These are phyloP conservation scores for Stellera chamaejasme DNA, from an alignment of 345 rosid genomes.

Conservation along the genomic window DNA sequence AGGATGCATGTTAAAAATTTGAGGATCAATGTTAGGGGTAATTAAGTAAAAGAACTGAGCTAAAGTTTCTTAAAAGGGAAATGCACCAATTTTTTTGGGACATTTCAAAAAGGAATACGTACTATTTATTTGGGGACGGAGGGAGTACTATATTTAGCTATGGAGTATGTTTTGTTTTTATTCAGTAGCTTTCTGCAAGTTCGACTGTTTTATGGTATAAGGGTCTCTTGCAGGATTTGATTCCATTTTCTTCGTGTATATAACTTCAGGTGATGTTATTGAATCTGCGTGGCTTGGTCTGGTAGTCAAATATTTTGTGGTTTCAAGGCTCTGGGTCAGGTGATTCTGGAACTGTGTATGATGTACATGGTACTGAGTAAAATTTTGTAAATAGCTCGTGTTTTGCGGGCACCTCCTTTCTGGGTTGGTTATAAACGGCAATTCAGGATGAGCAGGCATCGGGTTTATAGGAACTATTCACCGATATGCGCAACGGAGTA, in stretches of 20 bases:
- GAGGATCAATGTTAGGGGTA: too few species aligned
- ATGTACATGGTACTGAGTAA: conserved; percentile 15
- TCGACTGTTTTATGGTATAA: not conserved
- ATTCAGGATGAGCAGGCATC: conserved; percentile 5
- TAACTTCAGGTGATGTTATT: conserved; percentile 19
- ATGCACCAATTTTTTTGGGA: too few species aligned
- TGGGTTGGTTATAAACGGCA: conserved; percentile 11
- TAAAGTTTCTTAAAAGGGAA: too few species aligned
- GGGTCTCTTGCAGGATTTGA: conserved; percentile 4
- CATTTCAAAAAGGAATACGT: too few species aligned
- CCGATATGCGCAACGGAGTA: conserved; percentile 4
- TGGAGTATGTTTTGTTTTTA: too few species aligned
- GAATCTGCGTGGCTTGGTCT: conserved; percentile 9
- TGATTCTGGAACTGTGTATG: conserved; percentile 8
- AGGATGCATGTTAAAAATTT: too few species aligned
- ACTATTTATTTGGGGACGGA: too few species aligned
- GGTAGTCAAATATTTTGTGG: conserved; percentile 20
- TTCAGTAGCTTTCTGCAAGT: not conserved
- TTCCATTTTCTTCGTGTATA: not conserved
- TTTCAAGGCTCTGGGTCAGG: conserved; percentile 9
- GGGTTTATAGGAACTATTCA: conserved; percentile 20
- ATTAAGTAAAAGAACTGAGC: too few species aligned
- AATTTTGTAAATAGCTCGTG: conserved; percentile 30
- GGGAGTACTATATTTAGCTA: too few species aligned
- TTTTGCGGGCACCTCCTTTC: conserved; percentile 2